Evolutionary conservation across 1,284 basidiomycete species (phyloP).

Genomic region (Lignosus rhinocerotis): DNA sequence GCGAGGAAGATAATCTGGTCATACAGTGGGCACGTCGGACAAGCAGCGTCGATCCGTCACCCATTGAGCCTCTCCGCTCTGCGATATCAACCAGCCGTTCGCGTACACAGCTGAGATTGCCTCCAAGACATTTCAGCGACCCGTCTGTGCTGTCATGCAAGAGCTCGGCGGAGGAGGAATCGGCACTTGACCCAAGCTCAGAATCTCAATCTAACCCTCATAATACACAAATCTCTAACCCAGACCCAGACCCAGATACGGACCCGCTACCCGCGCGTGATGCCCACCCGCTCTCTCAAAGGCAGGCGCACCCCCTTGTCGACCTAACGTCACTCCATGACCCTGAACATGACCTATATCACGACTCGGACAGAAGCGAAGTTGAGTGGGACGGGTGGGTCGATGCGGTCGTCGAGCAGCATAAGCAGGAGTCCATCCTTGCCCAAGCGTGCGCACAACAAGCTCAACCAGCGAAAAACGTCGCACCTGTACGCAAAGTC

Average conservation of each 20-base stretch:
- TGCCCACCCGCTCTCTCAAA: neutral
- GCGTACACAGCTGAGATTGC: neutral
- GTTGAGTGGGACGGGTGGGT: constrained; percentile 64
- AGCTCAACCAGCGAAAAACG: neutral
- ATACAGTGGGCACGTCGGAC: constrained; percentile 19
- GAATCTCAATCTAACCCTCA: neutral
- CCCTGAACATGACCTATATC: constrained; percentile 30
- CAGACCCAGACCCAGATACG: neutral
- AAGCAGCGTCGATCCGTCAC: constrained; percentile 13
- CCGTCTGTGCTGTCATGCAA: neutral
- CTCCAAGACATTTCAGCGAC: constrained; percentile 20
- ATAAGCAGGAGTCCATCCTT: constrained; percentile 33
- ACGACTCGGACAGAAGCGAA: constrained; percentile 50
- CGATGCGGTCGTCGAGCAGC: constrained; percentile 42
- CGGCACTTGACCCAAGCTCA: neutral
- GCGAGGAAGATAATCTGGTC: constrained; percentile 8
- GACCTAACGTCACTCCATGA: constrained; percentile 19
- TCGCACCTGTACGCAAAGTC: neutral
- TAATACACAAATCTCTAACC: no score
- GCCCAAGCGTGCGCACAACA: constrained; percentile 1
- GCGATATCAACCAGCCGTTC: neutral
- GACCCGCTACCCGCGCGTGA: neutral
- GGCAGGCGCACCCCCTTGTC: constrained; percentile 1
- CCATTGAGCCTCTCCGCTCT: neutral
- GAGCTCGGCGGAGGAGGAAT: neutral